These are phyloP conservation scores for Quercus aquifolioides DNA, from an alignment of 306 rosid species.

Conservation along the genomic window DNA sequence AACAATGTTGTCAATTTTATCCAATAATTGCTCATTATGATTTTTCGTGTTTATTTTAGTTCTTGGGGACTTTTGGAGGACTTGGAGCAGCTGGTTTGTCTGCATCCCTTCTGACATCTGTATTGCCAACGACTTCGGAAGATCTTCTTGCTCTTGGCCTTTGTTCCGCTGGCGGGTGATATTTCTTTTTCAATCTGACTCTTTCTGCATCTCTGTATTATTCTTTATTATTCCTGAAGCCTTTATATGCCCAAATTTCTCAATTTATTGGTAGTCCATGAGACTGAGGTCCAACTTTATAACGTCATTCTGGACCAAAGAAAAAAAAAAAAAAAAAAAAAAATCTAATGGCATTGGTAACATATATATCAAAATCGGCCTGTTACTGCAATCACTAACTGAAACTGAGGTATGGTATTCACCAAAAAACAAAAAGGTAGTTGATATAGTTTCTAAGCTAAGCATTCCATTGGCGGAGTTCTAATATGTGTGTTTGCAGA, in stretches of 20 bases:
- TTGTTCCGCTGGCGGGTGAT: slow-evolving; percentile 98
- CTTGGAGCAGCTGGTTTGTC: slow-evolving; percentile 94
- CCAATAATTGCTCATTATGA: not conserved
- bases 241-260: no score
- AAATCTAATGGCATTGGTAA: not conserved
- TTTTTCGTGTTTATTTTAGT: slow-evolving; percentile 39
- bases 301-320: not conserved
- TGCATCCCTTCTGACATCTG: slow-evolving; percentile 90
- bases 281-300: no score
- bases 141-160: slow-evolving; percentile 98
- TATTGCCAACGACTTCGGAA: slow-evolving; percentile 76
- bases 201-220: not conserved
- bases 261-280: no score
- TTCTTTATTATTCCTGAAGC: not conserved
- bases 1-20: not conserved
- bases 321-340: not conserved
- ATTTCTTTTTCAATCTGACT: slow-evolving; percentile 14
- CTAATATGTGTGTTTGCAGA: not conserved
- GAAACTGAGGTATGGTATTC: not conserved
- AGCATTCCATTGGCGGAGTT: not conserved
- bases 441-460: not conserved
- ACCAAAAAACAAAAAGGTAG: not conserved
- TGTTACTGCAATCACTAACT: not conserved
- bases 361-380: not conserved
- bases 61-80: slow-evolving; percentile 80